Percentiles rank a stretch among this genome's conserved stretches.
Evolutionary conservation across 345 rosid species (phyloP).

Genomic region (Aquilaria malaccensis): DNA sequence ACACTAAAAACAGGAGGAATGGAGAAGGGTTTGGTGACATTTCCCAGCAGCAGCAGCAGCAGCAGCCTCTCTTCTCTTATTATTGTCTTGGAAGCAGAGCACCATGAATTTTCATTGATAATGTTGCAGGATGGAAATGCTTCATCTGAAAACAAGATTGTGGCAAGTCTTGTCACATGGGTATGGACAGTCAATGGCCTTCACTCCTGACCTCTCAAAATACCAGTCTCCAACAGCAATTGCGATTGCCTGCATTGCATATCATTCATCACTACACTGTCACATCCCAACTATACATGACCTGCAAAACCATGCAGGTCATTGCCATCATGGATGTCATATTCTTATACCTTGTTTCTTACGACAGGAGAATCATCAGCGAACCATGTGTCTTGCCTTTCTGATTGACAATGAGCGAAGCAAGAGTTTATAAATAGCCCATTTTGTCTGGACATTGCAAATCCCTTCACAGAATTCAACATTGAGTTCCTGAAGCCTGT

Average conservation of each 20-base stretch:
- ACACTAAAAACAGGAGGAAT: neutral
- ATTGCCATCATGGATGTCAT: neutral
- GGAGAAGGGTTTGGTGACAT: conserved; percentile 16
- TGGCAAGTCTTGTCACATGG: conserved; percentile 94
- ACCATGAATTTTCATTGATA: conserved; percentile 13
- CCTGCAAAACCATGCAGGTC: too few relatives aligned
- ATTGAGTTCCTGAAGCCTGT: conserved; percentile 83
- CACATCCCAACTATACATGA: neutral
- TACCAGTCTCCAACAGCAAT: conserved; percentile 95
- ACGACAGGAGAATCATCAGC: conserved; percentile 74
- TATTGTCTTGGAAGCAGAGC: conserved; percentile 16
- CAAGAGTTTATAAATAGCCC: conserved; percentile 91
- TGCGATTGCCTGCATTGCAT: conserved; percentile 62
- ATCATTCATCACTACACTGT: neutral
- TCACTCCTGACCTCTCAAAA: conserved; percentile 56
- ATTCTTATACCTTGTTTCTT: conserved; percentile 51
- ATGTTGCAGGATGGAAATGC: neutral
- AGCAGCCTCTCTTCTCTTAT: neutral
- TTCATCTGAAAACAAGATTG: conserved; percentile 72
- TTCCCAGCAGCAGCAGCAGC: conserved; percentile 14
- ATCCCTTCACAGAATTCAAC: conserved; percentile 54
- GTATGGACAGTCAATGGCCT: conserved; percentile 73
- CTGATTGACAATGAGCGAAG: conserved; percentile 94
- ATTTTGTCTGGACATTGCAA: conserved; percentile 59
- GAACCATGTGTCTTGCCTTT: conserved; percentile 96